Base-by-base conservation (phyloP, 768 basidiomycete species). In the Lentinus tigrinus region DNA sequence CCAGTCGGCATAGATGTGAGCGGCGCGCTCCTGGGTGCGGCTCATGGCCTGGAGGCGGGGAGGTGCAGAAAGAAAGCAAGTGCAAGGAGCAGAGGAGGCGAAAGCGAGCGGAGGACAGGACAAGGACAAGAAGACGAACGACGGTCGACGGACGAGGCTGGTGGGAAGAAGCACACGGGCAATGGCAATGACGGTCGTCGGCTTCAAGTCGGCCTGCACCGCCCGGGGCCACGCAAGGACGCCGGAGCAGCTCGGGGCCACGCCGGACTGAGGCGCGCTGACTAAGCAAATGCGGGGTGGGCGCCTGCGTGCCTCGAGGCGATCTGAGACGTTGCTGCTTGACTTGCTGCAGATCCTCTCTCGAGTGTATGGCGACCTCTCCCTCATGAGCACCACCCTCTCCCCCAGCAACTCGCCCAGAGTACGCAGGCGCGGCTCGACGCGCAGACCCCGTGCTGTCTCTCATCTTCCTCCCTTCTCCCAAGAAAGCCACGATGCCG, bases 401-500 rank as follows among this genome's bases (percentile, higher is more conserved):
- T 76, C 82, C 24, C 82, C 84, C 38, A 69, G 67, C 38, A 74
- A 73, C 55, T 78, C 87, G 17, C 79, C 81, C 21, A 82, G 78
- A 62, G 75, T 81, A 43, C 81, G 81, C 61, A 76, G 86, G 54
- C 84, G 75, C 46, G 70, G 74, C 0, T 91, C 89, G 1, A 81
- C 80, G 0, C 78, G 78, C 42, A 70, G 86, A 52, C 72, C 77
- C 11, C 77, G 89, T 7, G 82, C 87, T 0, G 62, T 31, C 8
- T 90, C 88, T 0, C 81, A 89, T 74, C 67, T 87, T 0, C 81
- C 82, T 0, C 82, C 81, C 1, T 47, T 71, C 34, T 78, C 80
- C 58, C 76, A 72, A 57, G 89, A 91, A 42, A 72, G 78, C n/a
- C 90, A 93, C 69, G 83, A 91, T 58, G 75, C 79, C 5, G 88